These are phyloP conservation scores for Neofusicoccum parvum DNA, from an alignment of 2,329 filamentous ascomycete genomes.

Conservation along the genomic window DNA sequence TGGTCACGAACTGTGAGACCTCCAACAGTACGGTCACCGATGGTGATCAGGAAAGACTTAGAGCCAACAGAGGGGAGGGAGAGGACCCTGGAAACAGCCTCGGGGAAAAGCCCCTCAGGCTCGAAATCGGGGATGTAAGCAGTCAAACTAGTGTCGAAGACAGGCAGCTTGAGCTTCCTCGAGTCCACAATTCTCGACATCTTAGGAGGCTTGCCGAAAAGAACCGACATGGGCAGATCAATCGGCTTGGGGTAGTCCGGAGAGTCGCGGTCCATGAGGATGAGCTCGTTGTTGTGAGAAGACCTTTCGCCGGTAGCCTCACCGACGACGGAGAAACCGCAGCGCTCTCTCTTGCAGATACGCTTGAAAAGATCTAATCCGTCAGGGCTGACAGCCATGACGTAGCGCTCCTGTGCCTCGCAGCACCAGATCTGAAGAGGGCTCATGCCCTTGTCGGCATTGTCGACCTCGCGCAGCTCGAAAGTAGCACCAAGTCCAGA, in stretches of 20 bases:
- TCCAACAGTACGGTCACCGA: constrained; percentile 88
- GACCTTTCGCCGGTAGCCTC: constrained; percentile 64
- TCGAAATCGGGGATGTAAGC: constrained; percentile 64
- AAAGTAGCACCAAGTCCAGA: constrained; percentile 89
- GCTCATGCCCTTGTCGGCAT: constrained; percentile 86
- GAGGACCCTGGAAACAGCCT: constrained; percentile 81
- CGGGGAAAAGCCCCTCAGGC: constrained; percentile 56
- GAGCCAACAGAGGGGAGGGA: constrained; percentile 89
- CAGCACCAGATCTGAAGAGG: constrained; percentile 98
- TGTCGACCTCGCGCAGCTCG: constrained; percentile 92
- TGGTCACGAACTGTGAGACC: constrained; percentile 88
- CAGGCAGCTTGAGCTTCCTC: constrained; percentile 65
- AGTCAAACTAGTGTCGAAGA: constrained; percentile 75
- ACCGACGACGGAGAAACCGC: constrained; percentile 90
- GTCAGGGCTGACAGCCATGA: constrained; percentile 81
- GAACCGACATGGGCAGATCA: constrained; percentile 82
- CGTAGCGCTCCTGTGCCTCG: constrained; percentile 95
- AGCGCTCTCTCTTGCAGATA: constrained; percentile 79
- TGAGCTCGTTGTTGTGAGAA: constrained; percentile 69
- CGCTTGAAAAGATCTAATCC: constrained; percentile 71
- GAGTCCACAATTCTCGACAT: constrained; percentile 74
- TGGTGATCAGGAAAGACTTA: constrained; percentile 96
- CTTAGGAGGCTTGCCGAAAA: constrained; percentile 87
- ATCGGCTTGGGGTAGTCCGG: constrained; percentile 75
- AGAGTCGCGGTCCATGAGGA: constrained; percentile 80